phyloP scores from a whole-genome alignment of 179 eudicot species.

The Vitellaria paradoxa region DNA sequence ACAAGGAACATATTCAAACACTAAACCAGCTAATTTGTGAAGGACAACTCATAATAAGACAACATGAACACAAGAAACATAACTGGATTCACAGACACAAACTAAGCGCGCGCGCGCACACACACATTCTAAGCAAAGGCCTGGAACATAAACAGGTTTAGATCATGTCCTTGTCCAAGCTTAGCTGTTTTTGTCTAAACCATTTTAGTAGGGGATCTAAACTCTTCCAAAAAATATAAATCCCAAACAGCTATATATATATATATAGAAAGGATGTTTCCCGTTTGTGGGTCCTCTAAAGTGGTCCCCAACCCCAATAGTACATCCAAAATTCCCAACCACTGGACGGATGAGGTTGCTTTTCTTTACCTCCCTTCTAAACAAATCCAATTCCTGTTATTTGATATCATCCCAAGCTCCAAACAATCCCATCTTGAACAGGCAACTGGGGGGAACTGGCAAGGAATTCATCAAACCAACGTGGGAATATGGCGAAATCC shows the following conservation, averaged over 20 bases:
- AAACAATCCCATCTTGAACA: slow-evolving; percentile 18
- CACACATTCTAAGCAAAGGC: slow-evolving; percentile 9
- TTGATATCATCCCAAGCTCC: slow-evolving; percentile 28
- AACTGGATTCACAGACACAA: slow-evolving; percentile 11
- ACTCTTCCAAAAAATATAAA: not conserved
- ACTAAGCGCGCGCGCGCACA: not conserved
- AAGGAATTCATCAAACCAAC: slow-evolving; percentile 15
- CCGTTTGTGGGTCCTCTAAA: not conserved
- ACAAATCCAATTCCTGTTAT: not conserved
- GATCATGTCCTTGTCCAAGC: slow-evolving; percentile 23
- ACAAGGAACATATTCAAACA: slow-evolving; percentile 3
- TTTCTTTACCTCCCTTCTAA: not conserved
- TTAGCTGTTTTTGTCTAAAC: slow-evolving; percentile 21
- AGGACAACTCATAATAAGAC: not conserved
- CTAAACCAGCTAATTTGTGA: slow-evolving; percentile 14
- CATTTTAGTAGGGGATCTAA: slow-evolving; percentile 11
- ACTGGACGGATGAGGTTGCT: slow-evolving; percentile 19
- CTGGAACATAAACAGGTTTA: slow-evolving; percentile 9
- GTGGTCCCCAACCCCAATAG: not conserved
- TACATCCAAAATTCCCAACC: slow-evolving; percentile 27
- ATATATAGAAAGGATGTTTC: too few relatives aligned
- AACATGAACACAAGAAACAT: not conserved
- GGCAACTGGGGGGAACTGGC: slow-evolving; percentile 4
- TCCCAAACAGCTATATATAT: too few relatives aligned
- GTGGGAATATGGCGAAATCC: slow-evolving; percentile 9